Evolutionary conservation across 2,329 filamentous ascomycete genomes (phyloP).

Genomic region (Cercospora janseana): DNA sequence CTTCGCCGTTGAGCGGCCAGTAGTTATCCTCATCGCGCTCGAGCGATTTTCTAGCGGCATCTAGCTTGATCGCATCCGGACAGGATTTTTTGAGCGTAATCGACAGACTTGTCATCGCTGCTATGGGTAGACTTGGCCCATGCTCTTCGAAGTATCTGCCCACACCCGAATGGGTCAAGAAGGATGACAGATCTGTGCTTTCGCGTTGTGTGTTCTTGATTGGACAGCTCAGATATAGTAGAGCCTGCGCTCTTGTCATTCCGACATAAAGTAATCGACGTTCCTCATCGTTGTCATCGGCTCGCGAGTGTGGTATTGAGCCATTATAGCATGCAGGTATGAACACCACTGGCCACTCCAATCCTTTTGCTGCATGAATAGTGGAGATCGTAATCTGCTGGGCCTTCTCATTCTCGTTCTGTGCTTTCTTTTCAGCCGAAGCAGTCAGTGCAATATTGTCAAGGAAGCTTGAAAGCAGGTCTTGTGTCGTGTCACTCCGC

Average conservation of each 20-base stretch:
- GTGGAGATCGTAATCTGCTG: conserved; percentile 83
- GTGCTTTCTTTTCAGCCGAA: conserved; percentile 65
- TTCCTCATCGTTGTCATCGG: conserved; percentile 85
- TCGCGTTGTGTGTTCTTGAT: conserved; percentile 62
- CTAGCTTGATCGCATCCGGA: conserved; percentile 57
- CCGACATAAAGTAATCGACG: conserved; percentile 87
- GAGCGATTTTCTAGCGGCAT: conserved; percentile 48
- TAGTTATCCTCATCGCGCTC: conserved; percentile 63
- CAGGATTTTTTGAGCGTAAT: conserved; percentile 66
- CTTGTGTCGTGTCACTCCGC: conserved; percentile 52
- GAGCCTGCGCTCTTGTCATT: conserved; percentile 86
- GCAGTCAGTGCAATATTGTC: conserved; percentile 85
- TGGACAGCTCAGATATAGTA: conserved; percentile 83
- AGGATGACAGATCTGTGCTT: conserved; percentile 67
- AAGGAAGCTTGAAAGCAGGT: conserved; percentile 75
- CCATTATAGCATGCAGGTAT: conserved; percentile 86
- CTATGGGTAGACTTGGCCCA: conserved; percentile 68
- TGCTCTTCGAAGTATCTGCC: conserved; percentile 55
- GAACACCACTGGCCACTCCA: conserved; percentile 96
- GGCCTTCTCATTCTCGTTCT: conserved; percentile 55
- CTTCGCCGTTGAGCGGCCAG: conserved; percentile 64
- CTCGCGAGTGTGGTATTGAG: conserved; percentile 81
- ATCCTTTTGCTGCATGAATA: conserved; percentile 90
- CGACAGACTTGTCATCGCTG: conserved; percentile 64
- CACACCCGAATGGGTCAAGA: conserved; percentile 60